Evolutionary conservation across 1,284 basidiomycete species (phyloP).

Genomic region (Microbotryomycetes sp.): DNA sequence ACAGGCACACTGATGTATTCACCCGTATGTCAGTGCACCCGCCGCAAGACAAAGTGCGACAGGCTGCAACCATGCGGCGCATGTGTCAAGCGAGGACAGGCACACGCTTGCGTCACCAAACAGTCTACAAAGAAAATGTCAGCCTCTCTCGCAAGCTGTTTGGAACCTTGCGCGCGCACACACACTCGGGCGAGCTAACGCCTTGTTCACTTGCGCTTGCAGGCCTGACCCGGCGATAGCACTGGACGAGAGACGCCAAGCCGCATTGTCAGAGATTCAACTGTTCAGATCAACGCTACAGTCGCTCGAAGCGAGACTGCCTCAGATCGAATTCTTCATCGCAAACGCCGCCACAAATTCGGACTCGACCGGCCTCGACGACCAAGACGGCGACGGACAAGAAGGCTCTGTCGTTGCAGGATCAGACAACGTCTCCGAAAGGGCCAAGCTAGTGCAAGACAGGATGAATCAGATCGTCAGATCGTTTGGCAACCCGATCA

Average conservation of each 20-base stretch:
- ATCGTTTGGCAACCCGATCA: constrained; percentile 17
- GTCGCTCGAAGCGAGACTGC: constrained; percentile 22
- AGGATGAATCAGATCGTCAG: background rate
- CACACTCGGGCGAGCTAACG: background rate
- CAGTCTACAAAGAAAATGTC: background rate
- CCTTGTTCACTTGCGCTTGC: background rate
- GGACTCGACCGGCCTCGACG: constrained; percentile 11
- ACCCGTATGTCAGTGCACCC: background rate
- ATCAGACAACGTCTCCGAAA: background rate
- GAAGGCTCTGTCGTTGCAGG: background rate
- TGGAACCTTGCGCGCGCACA: background rate
- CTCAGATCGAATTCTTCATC: constrained; percentile 24
- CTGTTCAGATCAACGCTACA: constrained; percentile 26
- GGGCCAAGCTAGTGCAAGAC: background rate
- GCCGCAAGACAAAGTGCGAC: background rate
- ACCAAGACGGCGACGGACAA: background rate
- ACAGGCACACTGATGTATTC: background rate
- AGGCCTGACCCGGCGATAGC: constrained; percentile 13
- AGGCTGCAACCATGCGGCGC: constrained; percentile 11
- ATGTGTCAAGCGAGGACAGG: constrained; percentile 7
- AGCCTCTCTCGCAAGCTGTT: background rate
- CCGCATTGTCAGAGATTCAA: constrained; percentile 20
- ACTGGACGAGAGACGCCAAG: constrained; percentile 10
- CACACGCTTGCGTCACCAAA: background rate
- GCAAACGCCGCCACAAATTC: constrained; percentile 12